A percentile compares a stretch with the other conserved stretches of the same genome.
Conservation (phyloP, 768 basidiomycete species). For the Xerocomellus dryophilus region DNA sequence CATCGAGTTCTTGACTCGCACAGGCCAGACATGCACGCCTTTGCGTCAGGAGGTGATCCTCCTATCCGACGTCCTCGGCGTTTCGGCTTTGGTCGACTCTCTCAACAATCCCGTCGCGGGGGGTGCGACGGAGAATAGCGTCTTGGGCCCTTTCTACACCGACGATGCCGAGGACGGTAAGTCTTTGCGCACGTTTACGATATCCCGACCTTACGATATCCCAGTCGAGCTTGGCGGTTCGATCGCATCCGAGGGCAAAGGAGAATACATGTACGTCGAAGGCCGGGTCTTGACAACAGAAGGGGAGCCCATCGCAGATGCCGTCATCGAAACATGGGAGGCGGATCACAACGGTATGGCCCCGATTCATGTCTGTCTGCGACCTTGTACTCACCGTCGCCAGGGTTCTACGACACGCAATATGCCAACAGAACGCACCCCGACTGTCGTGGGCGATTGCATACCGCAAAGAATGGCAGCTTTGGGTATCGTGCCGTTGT, state of each 20-base stretch:
- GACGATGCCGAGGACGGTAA: conserved; percentile 71
- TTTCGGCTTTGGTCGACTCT: conserved; percentile 72
- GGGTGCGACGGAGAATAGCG: conserved; percentile 67
- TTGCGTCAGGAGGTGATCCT: conserved; percentile 80
- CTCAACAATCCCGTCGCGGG: conserved; percentile 65
- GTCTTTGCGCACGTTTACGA: conserved; percentile 15
- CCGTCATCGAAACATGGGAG: conserved; percentile 82
- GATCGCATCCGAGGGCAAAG: conserved; percentile 86
- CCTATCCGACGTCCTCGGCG: conserved; percentile 77
- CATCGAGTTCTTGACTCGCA: conserved; percentile 73
- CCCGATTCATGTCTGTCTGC: conserved; percentile 3
- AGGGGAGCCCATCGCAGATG: conserved; percentile 63
- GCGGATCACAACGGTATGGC: conserved; percentile 59
- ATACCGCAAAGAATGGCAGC: conserved; percentile 55
- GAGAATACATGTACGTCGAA: conserved; percentile 78
- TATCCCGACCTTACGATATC: background rate
- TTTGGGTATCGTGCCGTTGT: conserved; percentile 74
- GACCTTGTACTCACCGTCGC: background rate
- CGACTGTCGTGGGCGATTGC: conserved; percentile 72
- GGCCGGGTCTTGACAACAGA: conserved; percentile 58
- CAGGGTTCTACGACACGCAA: conserved; percentile 43
- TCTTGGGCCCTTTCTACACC: conserved; percentile 82
- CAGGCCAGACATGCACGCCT: conserved; percentile 70
- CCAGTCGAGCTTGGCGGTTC: conserved; percentile 66
- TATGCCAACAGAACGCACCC: conserved; percentile 54